Conservation (phyloP, 148 eudicot species). For the Mesembryanthemum crystallinum region DNA sequence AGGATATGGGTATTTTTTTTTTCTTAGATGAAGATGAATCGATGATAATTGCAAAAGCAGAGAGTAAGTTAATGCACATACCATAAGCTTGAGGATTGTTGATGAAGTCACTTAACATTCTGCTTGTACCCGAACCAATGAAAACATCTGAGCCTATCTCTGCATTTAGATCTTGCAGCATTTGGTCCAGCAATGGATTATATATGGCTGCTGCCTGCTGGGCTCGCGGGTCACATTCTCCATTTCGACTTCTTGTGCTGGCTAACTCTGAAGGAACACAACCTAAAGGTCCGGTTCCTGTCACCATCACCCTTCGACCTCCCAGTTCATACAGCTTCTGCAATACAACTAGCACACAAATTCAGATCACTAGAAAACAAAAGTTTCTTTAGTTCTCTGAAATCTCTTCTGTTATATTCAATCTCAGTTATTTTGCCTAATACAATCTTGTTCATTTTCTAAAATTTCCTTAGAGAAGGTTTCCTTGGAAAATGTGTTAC, state of each 20-base stretch:
- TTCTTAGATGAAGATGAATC: too few species aligned
- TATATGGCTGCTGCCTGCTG: slow-evolving; percentile 36
- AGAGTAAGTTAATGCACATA: slow-evolving; percentile 8
- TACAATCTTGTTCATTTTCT: too few species aligned
- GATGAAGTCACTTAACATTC: slow-evolving; percentile 51
- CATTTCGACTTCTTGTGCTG: slow-evolving; percentile 31
- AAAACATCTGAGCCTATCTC: slow-evolving; percentile 56
- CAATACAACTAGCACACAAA: not conserved
- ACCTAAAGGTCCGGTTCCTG: slow-evolving; percentile 76
- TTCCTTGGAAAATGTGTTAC: too few species aligned
- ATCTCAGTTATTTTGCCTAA: too few species aligned
- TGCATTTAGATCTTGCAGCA: slow-evolving; percentile 33
- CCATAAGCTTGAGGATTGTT: slow-evolving; percentile 57
- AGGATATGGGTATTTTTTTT: too few species aligned
- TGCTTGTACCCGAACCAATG: slow-evolving; percentile 39
- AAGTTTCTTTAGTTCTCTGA: too few species aligned
- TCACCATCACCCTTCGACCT: slow-evolving; percentile 69
- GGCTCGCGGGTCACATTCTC: slow-evolving; percentile 46
- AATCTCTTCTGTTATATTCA: too few species aligned
- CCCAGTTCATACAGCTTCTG: slow-evolving; percentile 71
- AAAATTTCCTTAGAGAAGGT: too few species aligned
- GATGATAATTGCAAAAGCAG: too few species aligned
- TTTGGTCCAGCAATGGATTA: slow-evolving; percentile 36
- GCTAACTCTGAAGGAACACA: slow-evolving; percentile 73
- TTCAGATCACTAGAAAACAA: too few species aligned